Base-by-base conservation (phyloP, 2,329 filamentous ascomycete genomes). In the Aureobasidium vineae region DNA sequence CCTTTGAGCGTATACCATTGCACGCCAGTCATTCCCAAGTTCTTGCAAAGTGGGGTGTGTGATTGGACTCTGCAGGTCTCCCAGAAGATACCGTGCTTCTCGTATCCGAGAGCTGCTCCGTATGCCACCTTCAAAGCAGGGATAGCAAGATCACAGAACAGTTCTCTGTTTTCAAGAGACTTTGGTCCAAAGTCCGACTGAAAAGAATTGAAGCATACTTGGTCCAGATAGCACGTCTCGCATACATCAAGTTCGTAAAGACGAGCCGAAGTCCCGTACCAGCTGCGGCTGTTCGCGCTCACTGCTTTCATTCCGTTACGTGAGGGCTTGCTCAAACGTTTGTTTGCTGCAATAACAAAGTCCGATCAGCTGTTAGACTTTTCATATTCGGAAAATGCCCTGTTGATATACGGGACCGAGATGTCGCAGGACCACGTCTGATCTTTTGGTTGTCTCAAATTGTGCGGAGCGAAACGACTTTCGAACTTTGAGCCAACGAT, bases 401-500 rank as follows among this genome's bases (percentile, higher is more conserved):
- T 56, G 5, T 2, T 56, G 16, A 56, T 13, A 23, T 56, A 40
- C 8, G 53, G 53, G 10, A 56, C 23, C 7, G 53, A 7, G 11
- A 56, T 56, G 19, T 56, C 53, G 33, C 53, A 56, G 6, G 53
- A 33, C 53, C 53, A 56, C 15, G 53, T 56, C 10, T 40, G 19
- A 19, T 52, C 26, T 15, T 52, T 26, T 19, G 49, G 28, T 28
- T 31, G 23, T 26, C 23, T 16, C 5, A 52, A 13, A 6, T 31
- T 26, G 7, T 52, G 49, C 8, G n/a, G 26, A n/a, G 2, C 21
- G 53, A 56, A 56, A 5, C 38, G 31, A 11, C 13, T 41, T 16
- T 56, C 53, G 53, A 56, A 56, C 19, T 10, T 56, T 5, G 53
- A 56, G n/a, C 53, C 31, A 15, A 41, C 53, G 38, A 56, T 56